phyloP scores from a whole-genome alignment of 1,284 basidiomycete species.

The Marasmius oreades region DNA sequence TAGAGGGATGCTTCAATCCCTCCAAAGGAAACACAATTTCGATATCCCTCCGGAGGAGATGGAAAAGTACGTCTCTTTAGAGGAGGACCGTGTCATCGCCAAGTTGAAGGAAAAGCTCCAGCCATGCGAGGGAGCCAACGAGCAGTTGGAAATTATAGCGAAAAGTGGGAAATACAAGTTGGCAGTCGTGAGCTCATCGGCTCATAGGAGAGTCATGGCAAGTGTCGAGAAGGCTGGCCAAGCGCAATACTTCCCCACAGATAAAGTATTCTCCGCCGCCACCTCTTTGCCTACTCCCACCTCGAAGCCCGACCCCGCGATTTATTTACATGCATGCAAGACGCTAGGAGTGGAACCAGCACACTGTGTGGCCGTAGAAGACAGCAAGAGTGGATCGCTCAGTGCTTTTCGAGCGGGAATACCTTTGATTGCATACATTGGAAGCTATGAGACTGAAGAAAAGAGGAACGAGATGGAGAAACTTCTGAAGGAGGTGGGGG shows the following conservation, averaged over 20 bases:
- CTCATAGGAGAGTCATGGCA: slow-evolving; percentile 21
- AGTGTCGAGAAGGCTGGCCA: slow-evolving; percentile 22
- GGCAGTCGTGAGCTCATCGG: slow-evolving; percentile 25
- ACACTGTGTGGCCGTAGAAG: slow-evolving; percentile 24
- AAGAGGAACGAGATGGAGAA: slow-evolving; percentile 19
- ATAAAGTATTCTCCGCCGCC: slow-evolving; percentile 23
- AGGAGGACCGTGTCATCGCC: slow-evolving; percentile 22
- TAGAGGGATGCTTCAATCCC: slow-evolving; percentile 24
- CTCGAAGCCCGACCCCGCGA: slow-evolving; percentile 25
- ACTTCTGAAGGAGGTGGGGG: slow-evolving; percentile 19
- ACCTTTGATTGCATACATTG: slow-evolving; percentile 22
- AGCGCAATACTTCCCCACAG: slow-evolving; percentile 20
- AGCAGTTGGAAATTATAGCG: slow-evolving; percentile 16
- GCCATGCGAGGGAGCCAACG: slow-evolving; percentile 20
- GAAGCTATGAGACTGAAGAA: slow-evolving; percentile 20
- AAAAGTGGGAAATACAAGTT: slow-evolving; percentile 17
- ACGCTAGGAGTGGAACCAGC: slow-evolving; percentile 19
- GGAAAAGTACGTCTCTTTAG: slow-evolving; percentile 21
- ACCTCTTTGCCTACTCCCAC: slow-evolving; percentile 23
- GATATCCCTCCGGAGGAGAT: slow-evolving; percentile 15
- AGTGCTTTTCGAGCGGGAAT: slow-evolving; percentile 23
- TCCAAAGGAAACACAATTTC: slow-evolving; percentile 21
- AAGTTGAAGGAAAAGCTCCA: slow-evolving; percentile 20
- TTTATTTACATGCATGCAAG: slow-evolving; percentile 24
- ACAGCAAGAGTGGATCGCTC: slow-evolving; percentile 22